Base-by-base conservation (phyloP, 192 early-diverging fungal genomes). In the Piromyces sp. region DNA sequence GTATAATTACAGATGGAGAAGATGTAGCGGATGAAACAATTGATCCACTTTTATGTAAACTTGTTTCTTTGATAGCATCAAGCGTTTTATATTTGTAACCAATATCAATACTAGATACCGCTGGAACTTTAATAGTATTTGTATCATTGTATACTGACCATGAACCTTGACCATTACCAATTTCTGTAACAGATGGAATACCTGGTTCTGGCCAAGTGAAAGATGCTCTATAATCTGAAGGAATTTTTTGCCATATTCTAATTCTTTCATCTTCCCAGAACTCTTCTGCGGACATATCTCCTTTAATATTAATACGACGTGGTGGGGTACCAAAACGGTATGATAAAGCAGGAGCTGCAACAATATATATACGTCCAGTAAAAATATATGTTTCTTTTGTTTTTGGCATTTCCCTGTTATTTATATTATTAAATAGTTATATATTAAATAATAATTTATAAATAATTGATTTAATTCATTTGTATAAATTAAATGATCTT, bases 201-300 rank as follows among this genome's bases (percentile, higher is more conserved):
- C 92, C 92, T 31, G 90, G 80, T 19, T 85, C 83, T 17, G 93
- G 93, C 93, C 93, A 95, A 3, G 94, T 91, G 81, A 88, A 94
- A 0, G 84, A 86, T n/a, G 93, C 93, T 30, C 94, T 85, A 29
- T 83, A 90, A 30, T 86, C 84, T 19, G 90, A 85, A 5, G 87
- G 84, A 30, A 95, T 82, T 29, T 85, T 81, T 22, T 87, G 83
- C 92, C 92, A 95, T 58, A 89, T 84, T 79, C 87, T 84, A 28
- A 85, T 30, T 29, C 94, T 87, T 78, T 92, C 86, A 26, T 80
- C 78, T 83, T 95, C 93, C 94, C 94, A 95, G 83, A 89, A 93
- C 28, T 92, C 90, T 78, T 88, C 85, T 30, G 89, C 81, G 31
- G 86, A 29, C 42, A 82, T 40, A 81, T 86, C 40, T 42, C 83